Evolutionary conservation across 2,329 filamentous ascomycete species (phyloP).

Genomic region (Colletotrichum kahawae): DNA sequence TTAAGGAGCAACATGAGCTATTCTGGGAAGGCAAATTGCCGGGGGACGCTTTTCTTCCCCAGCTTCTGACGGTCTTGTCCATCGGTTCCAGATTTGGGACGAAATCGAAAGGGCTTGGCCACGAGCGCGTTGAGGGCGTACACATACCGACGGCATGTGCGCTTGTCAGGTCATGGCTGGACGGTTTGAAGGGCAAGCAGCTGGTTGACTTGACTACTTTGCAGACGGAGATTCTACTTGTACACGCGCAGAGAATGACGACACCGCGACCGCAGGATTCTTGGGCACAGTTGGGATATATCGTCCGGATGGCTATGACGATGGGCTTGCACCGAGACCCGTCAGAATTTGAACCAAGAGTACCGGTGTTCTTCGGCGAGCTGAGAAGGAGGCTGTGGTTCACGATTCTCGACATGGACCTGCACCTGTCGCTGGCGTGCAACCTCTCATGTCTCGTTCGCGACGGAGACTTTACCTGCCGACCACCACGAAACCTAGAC

Average conservation of each 20-base stretch:
- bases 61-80: conserved; percentile 57
- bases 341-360: conserved; percentile 54
- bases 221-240: conserved; percentile 58
- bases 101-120: conserved; percentile 53
- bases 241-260: conserved; percentile 58
- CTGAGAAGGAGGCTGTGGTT: conserved; percentile 61
- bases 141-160: conserved; percentile 63
- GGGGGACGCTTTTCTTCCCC: conserved; percentile 57
- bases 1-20: conserved; percentile 53
- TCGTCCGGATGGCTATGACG: conserved; percentile 63
- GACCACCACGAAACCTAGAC: conserved; percentile 57
- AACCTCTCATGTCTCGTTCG: conserved; percentile 57
- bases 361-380: conserved; percentile 58
- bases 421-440: conserved; percentile 58
- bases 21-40: conserved; percentile 56
- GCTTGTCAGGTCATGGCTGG: conserved; percentile 59
- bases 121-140: conserved; percentile 58
- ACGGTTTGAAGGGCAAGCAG: conserved; percentile 56
- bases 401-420: conserved; percentile 61
- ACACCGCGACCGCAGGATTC: conserved; percentile 52
- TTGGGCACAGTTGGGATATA: conserved; percentile 60
- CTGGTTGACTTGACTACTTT: conserved; percentile 57
- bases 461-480: conserved; percentile 59
- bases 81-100: conserved; percentile 59
- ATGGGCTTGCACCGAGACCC: conserved; percentile 65